These are phyloP conservation scores for Komagataella populi DNA, from an alignment of 805 yeast species.

Conservation along the genomic window DNA sequence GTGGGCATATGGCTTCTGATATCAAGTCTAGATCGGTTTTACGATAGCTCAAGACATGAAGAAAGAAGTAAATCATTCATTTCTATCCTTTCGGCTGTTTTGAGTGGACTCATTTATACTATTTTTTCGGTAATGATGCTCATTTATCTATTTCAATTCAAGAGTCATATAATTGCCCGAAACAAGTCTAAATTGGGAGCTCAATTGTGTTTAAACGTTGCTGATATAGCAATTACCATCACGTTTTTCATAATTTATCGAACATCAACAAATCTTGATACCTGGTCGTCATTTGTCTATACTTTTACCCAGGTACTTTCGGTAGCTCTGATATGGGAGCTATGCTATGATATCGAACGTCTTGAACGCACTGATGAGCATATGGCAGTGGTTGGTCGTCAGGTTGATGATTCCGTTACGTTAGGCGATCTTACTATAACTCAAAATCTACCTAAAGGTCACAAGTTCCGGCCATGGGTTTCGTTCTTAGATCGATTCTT, in stretches of 20 bases:
- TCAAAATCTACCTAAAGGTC: background rate
- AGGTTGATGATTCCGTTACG: constrained; percentile 31
- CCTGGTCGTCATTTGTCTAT: constrained; percentile 33
- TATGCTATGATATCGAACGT: constrained; percentile 41
- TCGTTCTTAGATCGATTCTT: background rate
- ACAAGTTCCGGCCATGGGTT: background rate
- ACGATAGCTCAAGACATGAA: constrained; percentile 1
- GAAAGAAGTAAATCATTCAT: background rate
- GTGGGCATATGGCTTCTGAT: constrained; percentile 15
- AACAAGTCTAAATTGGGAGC: constrained; percentile 28
- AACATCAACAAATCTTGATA: constrained; percentile 24
- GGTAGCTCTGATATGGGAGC: constrained; percentile 49
- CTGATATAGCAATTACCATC: constrained; percentile 22
- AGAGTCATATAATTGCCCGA: constrained; percentile 6
- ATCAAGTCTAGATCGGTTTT: constrained; percentile 8
- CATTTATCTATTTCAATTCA: background rate
- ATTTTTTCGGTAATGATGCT: background rate
- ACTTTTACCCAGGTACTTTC: constrained; percentile 35
- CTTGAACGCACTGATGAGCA: constrained; percentile 36
- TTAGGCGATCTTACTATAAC: constrained; percentile 3
- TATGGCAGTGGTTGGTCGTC: constrained; percentile 49
- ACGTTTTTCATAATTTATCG: constrained; percentile 15
- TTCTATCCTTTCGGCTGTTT: background rate
- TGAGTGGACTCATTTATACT: background rate
- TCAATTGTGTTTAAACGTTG: constrained; percentile 26